A percentile compares a stretch with the other conserved stretches of the same genome.
Evolutionary conservation across 2,329 filamentous ascomycete species (phyloP).

Genomic region (Pestalotiopsis sp.): DNA sequence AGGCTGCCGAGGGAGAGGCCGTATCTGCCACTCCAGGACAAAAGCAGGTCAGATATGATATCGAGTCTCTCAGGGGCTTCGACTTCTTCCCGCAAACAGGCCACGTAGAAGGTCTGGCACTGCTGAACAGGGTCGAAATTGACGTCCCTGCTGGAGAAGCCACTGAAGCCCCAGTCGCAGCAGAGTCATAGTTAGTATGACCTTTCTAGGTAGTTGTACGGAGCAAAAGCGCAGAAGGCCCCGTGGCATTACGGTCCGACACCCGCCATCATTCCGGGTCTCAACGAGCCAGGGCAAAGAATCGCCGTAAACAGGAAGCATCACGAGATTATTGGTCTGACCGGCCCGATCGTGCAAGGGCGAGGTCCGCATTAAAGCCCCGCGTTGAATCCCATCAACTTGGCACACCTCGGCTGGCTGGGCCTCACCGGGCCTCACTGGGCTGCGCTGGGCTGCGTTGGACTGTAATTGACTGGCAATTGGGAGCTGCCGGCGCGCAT

Average conservation of each 20-base stretch:
- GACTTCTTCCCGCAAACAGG: conserved; percentile 94
- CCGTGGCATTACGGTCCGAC: not conserved
- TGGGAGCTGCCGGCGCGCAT: not conserved
- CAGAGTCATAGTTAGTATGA: not conserved
- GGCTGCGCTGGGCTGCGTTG: not conserved
- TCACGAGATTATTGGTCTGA: not conserved
- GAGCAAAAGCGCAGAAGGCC: not conserved
- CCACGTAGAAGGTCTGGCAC: conserved; percentile 70
- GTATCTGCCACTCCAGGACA: conserved; percentile 31
- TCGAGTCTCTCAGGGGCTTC: conserved; percentile 90
- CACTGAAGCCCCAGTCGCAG: not conserved
- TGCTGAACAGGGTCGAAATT: conserved; percentile 60
- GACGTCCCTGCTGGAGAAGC: not conserved
- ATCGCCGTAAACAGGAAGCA: not conserved
- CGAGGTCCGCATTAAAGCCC: not conserved
- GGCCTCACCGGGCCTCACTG: no score
- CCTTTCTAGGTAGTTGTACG: not conserved
- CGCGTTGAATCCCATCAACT: not conserved
- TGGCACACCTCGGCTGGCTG: not conserved
- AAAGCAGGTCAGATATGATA: conserved; percentile 64
- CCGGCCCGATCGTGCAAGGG: not conserved
- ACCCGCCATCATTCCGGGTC: not conserved
- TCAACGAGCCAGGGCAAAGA: not conserved
- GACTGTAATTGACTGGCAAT: not conserved
- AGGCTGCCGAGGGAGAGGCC: conserved; percentile 40